Percentiles rank a stretch among this genome's conserved stretches.
These are phyloP conservation scores for Candida suzukii DNA, from an alignment of 805 yeast species.

Conservation along the genomic window DNA sequence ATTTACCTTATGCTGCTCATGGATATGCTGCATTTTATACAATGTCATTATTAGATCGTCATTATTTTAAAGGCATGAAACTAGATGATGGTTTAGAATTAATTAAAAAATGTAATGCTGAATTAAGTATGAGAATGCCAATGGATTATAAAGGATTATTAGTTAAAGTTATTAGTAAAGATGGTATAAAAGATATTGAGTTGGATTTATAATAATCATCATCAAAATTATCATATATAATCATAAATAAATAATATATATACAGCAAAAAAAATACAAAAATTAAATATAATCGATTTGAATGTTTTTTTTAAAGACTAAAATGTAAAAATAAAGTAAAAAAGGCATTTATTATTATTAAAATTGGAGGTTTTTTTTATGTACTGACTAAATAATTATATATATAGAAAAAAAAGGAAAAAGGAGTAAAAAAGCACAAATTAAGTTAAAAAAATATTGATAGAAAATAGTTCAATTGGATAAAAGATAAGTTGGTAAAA, in stretches of 20 bases:
- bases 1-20: slow-evolving; percentile 94
- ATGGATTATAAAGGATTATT: slow-evolving; percentile 81
- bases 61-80: slow-evolving; percentile 71
- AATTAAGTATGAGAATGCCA: slow-evolving; percentile 80
- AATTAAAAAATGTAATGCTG: slow-evolving; percentile 66
- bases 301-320: no score
- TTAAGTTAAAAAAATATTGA: no score
- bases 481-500: no score
- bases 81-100: slow-evolving; percentile 73
- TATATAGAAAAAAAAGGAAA: no score
- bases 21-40: slow-evolving; percentile 98
- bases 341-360: no score
- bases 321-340: no score
- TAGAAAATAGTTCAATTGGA: no score
- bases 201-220: slow-evolving; percentile 5
- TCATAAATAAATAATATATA: background rate
- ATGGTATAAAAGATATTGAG: slow-evolving; percentile 25
- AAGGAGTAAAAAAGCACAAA: no score
- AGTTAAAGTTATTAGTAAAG: slow-evolving; percentile 27
- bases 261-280: no score
- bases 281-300: no score
- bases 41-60: slow-evolving; percentile 83
- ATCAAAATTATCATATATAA: background rate
- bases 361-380: no score
- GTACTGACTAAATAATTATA: no score